phyloP scores from a whole-genome alignment of 148 eudicot genomes.

The Rhododendron ferrugineum region DNA sequence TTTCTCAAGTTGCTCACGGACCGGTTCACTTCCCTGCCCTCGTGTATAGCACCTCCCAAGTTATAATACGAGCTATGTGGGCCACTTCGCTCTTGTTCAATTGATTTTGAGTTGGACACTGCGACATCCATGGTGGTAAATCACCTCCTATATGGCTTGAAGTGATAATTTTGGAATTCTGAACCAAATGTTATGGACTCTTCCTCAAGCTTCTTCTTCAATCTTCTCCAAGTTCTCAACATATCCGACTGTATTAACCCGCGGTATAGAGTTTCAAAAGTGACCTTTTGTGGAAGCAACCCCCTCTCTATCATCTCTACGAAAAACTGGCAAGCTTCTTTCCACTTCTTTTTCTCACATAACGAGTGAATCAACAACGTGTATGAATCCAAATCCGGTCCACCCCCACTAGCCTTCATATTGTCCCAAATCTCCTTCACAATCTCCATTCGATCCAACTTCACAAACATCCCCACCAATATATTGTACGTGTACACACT shows the following conservation, averaged over 20 bases:
- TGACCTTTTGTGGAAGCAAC: conserved; percentile 75
- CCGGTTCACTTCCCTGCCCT: not conserved
- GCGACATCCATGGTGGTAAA: not conserved
- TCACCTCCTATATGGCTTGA: conserved; percentile 81
- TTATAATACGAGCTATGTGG: not conserved
- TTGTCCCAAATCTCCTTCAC: conserved; percentile 81
- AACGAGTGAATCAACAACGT: conserved; percentile 77
- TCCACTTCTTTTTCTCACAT: conserved; percentile 79
- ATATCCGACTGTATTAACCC: conserved; percentile 86
- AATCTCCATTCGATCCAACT: conserved; percentile 46
- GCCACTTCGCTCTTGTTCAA: not conserved
- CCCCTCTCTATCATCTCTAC: conserved; percentile 97
- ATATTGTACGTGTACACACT: conserved; percentile 63
- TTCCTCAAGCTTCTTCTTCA: conserved; percentile 91
- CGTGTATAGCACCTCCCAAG: not conserved
- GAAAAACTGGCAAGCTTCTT: conserved; percentile 67
- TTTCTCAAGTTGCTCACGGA: not conserved
- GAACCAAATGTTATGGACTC: conserved; percentile 76
- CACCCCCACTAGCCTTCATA: conserved; percentile 55
- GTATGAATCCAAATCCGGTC: conserved; percentile 87
- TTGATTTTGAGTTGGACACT: not conserved
- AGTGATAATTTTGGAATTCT: conserved; percentile 72
- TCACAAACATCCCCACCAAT: conserved; percentile 64
- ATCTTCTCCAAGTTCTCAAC: conserved; percentile 87
- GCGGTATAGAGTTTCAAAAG: conserved; percentile 79